Percentiles rank a stretch among this genome's conserved stretches.
These are phyloP conservation scores for Pestalotiopsis sp. DNA, from an alignment of 2,329 filamentous ascomycete genomes.

Conservation along the genomic window DNA sequence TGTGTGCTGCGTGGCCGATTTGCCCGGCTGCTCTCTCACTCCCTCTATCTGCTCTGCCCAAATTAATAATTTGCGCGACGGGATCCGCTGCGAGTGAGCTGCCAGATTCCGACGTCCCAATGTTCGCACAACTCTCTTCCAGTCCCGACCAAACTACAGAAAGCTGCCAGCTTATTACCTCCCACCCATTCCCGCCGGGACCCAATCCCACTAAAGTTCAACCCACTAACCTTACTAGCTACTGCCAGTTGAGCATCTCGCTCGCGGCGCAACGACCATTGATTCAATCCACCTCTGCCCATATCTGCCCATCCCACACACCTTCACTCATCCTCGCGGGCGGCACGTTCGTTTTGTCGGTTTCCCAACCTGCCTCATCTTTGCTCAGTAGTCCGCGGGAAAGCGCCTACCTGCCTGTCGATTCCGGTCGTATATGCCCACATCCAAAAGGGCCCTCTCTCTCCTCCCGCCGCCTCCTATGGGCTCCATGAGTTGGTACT, in stretches of 20 bases:
- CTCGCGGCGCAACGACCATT: not conserved
- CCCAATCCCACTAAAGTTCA: conserved; percentile 1
- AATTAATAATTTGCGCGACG: conserved; percentile 8
- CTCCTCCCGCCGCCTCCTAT: not conserved
- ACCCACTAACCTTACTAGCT: not conserved
- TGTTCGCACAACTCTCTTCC: not conserved
- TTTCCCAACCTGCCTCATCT: not conserved
- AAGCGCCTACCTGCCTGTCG: not conserved
- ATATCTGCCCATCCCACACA: not conserved
- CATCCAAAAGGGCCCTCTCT: not conserved
- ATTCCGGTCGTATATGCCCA: not conserved
- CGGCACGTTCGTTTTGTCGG: not conserved
- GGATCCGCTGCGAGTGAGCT: not conserved
- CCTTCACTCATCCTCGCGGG: not conserved
- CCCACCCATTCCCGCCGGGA: conserved; percentile 1
- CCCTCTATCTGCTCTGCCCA: not conserved
- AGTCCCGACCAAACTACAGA: not conserved
- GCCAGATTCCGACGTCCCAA: not conserved
- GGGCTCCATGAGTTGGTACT: conserved; percentile 3
- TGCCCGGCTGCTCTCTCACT: not conserved
- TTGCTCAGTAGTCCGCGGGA: not conserved
- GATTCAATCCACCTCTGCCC: not conserved
- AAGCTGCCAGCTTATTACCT: conserved; percentile 3
- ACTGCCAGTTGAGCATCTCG: not conserved
- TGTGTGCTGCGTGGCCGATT: not conserved